phyloP scores from a whole-genome alignment of 768 basidiomycete genomes.

The Coprinopsis marcescibilis region DNA sequence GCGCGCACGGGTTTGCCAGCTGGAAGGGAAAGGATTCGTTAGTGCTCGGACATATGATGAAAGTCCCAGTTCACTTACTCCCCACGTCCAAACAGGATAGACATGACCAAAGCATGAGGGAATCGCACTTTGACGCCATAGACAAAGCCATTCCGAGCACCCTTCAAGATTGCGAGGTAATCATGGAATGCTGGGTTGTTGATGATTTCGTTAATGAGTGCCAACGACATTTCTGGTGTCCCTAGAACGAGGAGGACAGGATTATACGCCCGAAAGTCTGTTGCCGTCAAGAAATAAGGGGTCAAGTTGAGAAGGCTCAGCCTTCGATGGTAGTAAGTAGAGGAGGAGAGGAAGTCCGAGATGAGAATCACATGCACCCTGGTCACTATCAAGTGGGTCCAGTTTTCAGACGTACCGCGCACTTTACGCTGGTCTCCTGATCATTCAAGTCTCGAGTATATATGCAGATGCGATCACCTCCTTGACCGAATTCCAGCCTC shows the following conservation, averaged over 20 bases:
- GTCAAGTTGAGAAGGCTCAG: neutral
- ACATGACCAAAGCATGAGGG: slow-evolving; percentile 96
- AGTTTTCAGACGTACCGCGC: too few relatives aligned
- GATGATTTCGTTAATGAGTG: slow-evolving; percentile 42
- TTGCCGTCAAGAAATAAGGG: neutral
- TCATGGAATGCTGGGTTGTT: slow-evolving; percentile 80
- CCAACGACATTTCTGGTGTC: slow-evolving; percentile 15
- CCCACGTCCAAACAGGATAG: slow-evolving; percentile 87
- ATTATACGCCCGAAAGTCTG: slow-evolving; percentile 2
- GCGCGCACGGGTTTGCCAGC: slow-evolving; percentile 63
- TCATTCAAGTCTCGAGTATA: too few relatives aligned
- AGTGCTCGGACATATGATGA: slow-evolving; percentile 10
- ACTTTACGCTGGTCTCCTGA: too few relatives aligned
- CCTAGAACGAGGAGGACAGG: slow-evolving; percentile 9
- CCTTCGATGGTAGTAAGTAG: neutral
- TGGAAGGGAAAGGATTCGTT: slow-evolving; percentile 24
- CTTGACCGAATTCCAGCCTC: too few relatives aligned
- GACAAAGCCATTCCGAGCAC: slow-evolving; percentile 85
- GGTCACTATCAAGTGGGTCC: neutral
- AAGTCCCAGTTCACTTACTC: slow-evolving; percentile 55
- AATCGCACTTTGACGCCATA: slow-evolving; percentile 90
- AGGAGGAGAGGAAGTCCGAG: neutral
- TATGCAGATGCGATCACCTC: too few relatives aligned
- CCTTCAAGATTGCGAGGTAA: slow-evolving; percentile 89
- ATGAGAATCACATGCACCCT: neutral